Base-by-base conservation (phyloP, 352 stramenopile genomes). In the Achlya hypogyna region DNA sequence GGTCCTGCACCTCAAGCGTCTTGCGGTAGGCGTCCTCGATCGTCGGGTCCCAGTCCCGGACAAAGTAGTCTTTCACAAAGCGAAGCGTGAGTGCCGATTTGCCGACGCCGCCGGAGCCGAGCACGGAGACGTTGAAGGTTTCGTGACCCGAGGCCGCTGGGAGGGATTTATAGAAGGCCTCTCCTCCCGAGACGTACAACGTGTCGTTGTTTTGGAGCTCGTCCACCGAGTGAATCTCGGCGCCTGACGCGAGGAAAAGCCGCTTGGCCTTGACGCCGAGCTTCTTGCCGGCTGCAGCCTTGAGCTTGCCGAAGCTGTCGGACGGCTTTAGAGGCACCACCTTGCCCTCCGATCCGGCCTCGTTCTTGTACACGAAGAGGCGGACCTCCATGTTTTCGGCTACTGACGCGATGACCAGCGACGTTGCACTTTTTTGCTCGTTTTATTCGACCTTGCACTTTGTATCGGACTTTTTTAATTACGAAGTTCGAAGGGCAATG, bases 11-110 rank as follows among this genome's bases (percentile, higher is more conserved):
- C 18, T 77, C 86, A 51, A 96, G 79, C 31, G 84, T 84, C 78
- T 95, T 95, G 53, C 86, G 78, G 72, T 96, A 96, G 16, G 88
- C 88, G 71, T 96, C 88, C 66, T 96, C 88, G 62, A 96, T 94
- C 1, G 88, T 96, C 45, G 88, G 88, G 68, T 96, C 88, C 84
- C 88, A 96, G 71, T 96, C 87, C 51, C 91, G 87, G 31, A 96
- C 86, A 71, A 95, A 96, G 65, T 93, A 91, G 62, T 95, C 88
- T 71, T 86, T 77, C 59, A 96, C 86, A 63, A 96, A 96, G 42
- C 88, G 84, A 69, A 95, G 72, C 62, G 87, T 96, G 16, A 96
- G 75, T 43, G 88, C 88, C 63, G 85, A 95, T 65, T 96, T 96
- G 72, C 88, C 88, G n/a, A 96, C 88, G 49, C 88, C 88, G 52